Evolutionary conservation across 768 basidiomycete species (phyloP).

Genomic region (Rhizopogon vesiculosus): DNA sequence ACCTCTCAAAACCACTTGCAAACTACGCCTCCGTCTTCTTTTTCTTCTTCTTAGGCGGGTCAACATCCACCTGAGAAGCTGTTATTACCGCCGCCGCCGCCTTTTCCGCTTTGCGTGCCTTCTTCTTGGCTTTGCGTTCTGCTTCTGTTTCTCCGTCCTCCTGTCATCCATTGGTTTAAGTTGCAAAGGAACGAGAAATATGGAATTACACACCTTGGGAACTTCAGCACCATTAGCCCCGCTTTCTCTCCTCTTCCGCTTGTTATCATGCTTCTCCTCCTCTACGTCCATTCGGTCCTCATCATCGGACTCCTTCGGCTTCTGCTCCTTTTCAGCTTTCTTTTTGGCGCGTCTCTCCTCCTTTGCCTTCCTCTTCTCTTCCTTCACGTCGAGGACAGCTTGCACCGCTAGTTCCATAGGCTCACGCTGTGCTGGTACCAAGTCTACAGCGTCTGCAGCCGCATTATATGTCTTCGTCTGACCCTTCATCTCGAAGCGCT

Average conservation of each 20-base stretch:
- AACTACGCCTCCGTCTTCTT: constrained; percentile 29
- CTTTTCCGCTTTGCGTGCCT: constrained; percentile 77
- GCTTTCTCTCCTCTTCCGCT: constrained; percentile 52
- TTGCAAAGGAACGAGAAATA: not conserved
- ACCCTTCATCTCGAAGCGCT: constrained; percentile 76
- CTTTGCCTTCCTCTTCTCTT: constrained; percentile 79
- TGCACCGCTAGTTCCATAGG: constrained; percentile 74
- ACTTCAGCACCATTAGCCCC: constrained; percentile 40
- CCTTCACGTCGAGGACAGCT: constrained; percentile 77
- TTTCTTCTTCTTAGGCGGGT: constrained; percentile 41
- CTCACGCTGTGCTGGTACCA: constrained; percentile 83
- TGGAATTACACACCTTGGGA: constrained; percentile 34
- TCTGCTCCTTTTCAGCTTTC: constrained; percentile 48
- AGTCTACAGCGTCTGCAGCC: constrained; percentile 74
- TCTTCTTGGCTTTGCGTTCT: constrained; percentile 76
- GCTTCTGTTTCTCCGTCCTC: constrained; percentile 69
- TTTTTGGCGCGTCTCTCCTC: constrained; percentile 75
- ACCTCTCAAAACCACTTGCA: not conserved
- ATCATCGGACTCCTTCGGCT: constrained; percentile 31
- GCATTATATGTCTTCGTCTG: constrained; percentile 83
- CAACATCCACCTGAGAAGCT: constrained; percentile 32
- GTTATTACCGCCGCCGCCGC: constrained; percentile 37
- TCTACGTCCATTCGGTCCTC: constrained; percentile 43
- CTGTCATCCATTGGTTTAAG: constrained; percentile 17
- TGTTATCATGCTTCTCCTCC: constrained; percentile 33